Evolutionary conservation across 73 alveolate species (phyloP).

Genomic region (Paramecium tetraurelia): DNA sequence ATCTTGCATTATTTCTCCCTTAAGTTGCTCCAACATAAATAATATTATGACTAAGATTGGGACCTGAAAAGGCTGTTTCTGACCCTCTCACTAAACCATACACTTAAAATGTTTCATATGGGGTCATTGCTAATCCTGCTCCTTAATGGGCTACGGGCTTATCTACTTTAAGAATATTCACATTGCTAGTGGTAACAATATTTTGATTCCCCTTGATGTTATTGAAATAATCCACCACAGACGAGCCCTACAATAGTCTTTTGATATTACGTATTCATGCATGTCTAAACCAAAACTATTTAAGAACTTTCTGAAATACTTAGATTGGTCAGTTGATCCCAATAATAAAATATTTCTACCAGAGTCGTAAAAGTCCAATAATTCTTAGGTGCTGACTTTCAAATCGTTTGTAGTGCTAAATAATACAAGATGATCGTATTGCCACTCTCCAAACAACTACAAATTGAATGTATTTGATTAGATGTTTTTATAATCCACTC

Average conservation of each 20-base stretch:
- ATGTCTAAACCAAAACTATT: conserved; percentile 58
- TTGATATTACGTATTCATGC: conserved; percentile 37
- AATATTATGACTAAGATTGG: conserved; percentile 2
- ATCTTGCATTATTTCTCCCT: conserved; percentile 64
- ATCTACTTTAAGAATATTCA: not conserved
- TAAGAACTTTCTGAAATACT: conserved; percentile 19
- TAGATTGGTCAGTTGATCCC: conserved; percentile 31
- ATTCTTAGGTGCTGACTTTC: not conserved
- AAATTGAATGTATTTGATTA: conserved; percentile 48
- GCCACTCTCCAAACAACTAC: conserved; percentile 58
- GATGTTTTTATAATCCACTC: conserved; percentile 45
- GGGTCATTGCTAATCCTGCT: conserved; percentile 57
- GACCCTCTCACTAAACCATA: conserved; percentile 62
- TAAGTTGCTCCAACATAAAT: conserved; percentile 59
- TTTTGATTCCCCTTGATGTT: not conserved
- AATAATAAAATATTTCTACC: conserved; percentile 54
- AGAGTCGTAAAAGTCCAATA: conserved; percentile 54
- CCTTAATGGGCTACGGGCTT: conserved; percentile 50
- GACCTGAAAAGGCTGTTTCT: conserved; percentile 53
- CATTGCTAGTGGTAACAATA: not conserved
- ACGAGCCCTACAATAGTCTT: conserved; percentile 2
- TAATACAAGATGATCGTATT: conserved; percentile 45
- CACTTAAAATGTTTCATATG: conserved; percentile 56
- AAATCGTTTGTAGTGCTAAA: conserved; percentile 23
- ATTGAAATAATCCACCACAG: conserved; percentile 55